Percentiles rank a stretch among this genome's conserved stretches.
Evolutionary conservation across 148 eudicot species (phyloP).

Genomic region (Limonium bicolor): DNA sequence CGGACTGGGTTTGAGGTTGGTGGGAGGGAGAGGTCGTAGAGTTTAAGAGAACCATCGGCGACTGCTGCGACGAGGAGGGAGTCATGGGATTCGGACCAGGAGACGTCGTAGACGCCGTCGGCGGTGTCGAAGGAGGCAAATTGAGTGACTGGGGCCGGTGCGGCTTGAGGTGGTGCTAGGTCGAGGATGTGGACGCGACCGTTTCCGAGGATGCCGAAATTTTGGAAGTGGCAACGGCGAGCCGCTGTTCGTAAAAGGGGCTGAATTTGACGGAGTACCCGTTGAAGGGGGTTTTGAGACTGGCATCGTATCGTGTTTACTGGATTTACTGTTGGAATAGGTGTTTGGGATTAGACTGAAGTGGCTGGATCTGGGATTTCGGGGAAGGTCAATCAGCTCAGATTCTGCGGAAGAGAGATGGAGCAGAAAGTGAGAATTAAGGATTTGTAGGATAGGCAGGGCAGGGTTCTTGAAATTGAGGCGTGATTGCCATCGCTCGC

Average conservation of each 20-base stretch:
- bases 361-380: too few relatives aligned
- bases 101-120: constrained; percentile 82
- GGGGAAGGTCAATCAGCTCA: too few relatives aligned
- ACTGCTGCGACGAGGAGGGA: not conserved
- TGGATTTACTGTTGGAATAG: too few relatives aligned
- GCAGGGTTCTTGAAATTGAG: too few relatives aligned
- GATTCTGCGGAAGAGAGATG: too few relatives aligned
- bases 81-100: constrained; percentile 94
- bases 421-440: too few relatives aligned
- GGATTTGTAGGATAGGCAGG: too few relatives aligned
- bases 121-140: constrained; percentile 80
- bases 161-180: constrained; percentile 23
- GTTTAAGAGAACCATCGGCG: not conserved
- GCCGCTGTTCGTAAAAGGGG: constrained; percentile 73
- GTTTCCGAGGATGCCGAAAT: constrained; percentile 97
- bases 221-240: constrained; percentile 87
- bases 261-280: constrained; percentile 97
- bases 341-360: too few relatives aligned
- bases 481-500: too few relatives aligned
- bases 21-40: not conserved
- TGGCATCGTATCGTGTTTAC: too few relatives aligned
- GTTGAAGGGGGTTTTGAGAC: constrained; percentile 70
- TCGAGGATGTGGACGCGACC: constrained; percentile 83
- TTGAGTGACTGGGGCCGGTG: constrained; percentile 26
- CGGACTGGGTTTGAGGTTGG: constrained; percentile 63